Base-by-base conservation (phyloP, 345 rosid species). In the Cardamine occulta region DNA sequence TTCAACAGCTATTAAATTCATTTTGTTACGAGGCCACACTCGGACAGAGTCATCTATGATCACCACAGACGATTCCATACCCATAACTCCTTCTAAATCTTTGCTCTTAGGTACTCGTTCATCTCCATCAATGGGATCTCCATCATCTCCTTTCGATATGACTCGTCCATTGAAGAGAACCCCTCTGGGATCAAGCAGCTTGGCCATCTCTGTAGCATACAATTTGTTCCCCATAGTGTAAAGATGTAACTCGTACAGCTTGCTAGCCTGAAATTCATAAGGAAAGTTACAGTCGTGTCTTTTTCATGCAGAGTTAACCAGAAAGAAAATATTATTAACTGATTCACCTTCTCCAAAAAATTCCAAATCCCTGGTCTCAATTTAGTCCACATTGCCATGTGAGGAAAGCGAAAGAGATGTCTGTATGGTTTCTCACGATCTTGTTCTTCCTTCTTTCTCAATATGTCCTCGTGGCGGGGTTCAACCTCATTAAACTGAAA, bases 381-480 rank as follows among this genome's bases (percentile, higher is more conserved):
- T 80, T 95, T 95, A 23, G 99, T 95, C 99, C 99, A 95, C 99
- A 95, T 95, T 82, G 86, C 96, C 99, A 95, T 95, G 81, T 92
- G 93, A 31, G 90, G 81, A 72, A 95, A 88, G 70, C 97, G 88
- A 74, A 86, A 95, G 63, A 95, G 87, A 82, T 95, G 99, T 74
- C 97, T 88, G 23, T 73, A 76, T 58, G 92, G 85, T 78, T 95
- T 89, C 66, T 89, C 97, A 65, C 91, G 93, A 85, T 92, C 99
- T 75, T 88, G 92, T 79, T 95, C 97, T 82, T 95, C 99, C 83
- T 95, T 95, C 81, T 86, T 89, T 73, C 97, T 86, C 84, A 95
- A 80, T 21, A 90, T 81, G 75, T 88, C 97, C 66, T 88, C 97
- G 70, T 95, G 99, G 55, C 82, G 83, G 8, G 92, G 83, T 53